Base-by-base conservation (phyloP, 2,329 filamentous ascomycete genomes). In the Ceratocystis huliohia region DNA sequence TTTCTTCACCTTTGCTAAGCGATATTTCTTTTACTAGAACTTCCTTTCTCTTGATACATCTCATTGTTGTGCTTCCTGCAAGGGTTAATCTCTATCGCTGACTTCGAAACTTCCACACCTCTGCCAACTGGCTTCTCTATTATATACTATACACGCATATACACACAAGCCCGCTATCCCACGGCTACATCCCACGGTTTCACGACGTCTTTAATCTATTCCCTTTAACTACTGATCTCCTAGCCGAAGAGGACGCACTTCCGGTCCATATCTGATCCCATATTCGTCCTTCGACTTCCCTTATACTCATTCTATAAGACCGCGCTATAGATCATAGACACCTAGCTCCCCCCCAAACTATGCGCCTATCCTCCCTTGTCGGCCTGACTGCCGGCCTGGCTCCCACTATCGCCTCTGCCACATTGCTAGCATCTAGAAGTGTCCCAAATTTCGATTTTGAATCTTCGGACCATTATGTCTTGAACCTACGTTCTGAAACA, bases 381-480 rank as follows among this genome's bases (percentile, higher is more conserved):
- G 78, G 81, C 74, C 77, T 84, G 63, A 74, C 80, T 65, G 78
- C 81, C 75, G 75, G 85, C 61, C 77, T 81, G 68, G 76, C 75
- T 68, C 72, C 81, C 72, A 48, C 46, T 13, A 75, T 79, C 68
- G 76, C 79, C 67, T 78, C 81, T 37, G 74, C 79, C 59, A 74
- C 84, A 57, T 78, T 44, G 80, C 28, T 30, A 30, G 63, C 78
- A 81, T 69, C 87, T 89, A 71, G 48, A 33, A 56, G 64, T 59
- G 50, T 67, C 65, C 63, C 69, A 37, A 45, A 65, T 8, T 59
- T 68, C 37, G 83, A 94, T 73, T 89, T 95, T 79, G 83, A 88
- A 63, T 81, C 83, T 48, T 85, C 91, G 76, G 93, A 99, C 76
- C 97, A 96, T 78, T 96, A 97, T 75, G 91, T 95, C 70, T 81